Conservation (phyloP, 371 early-diverging fungal genomes). For the Thermomucor indicae-seudaticae region DNA sequence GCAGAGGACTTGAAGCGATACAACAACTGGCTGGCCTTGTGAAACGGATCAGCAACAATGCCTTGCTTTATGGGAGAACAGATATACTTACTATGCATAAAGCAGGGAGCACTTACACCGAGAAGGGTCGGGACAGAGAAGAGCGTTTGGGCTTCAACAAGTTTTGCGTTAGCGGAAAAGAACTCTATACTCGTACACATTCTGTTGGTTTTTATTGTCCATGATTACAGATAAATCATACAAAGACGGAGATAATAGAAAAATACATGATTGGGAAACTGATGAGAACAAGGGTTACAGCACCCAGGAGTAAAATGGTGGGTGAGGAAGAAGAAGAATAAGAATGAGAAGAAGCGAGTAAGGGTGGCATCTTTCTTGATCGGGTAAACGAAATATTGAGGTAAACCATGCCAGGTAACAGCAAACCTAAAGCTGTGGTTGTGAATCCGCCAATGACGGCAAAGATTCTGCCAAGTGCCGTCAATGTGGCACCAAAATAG, state of each 20-base stretch:
- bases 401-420: slow-evolving; percentile 40
- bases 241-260: slow-evolving; percentile 19
- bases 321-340: not conserved
- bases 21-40: too few relatives aligned
- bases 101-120: too few relatives aligned
- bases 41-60: too few relatives aligned
- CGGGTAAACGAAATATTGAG: slow-evolving; percentile 28
- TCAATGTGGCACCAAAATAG: slow-evolving; percentile 37
- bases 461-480: slow-evolving; percentile 46
- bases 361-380: slow-evolving; percentile 10
- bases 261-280: slow-evolving; percentile 31
- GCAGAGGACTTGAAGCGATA: too few relatives aligned
- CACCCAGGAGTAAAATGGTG: too few relatives aligned
- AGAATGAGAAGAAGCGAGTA: not conserved
- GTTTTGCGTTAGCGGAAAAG: too few relatives aligned
- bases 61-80: too few relatives aligned
- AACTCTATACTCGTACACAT: too few relatives aligned
- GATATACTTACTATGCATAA: too few relatives aligned
- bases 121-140: too few relatives aligned
- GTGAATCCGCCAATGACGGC: slow-evolving; percentile 55
- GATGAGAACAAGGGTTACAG: slow-evolving; percentile 13
- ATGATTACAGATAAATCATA: not conserved
- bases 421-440: slow-evolving; percentile 34
- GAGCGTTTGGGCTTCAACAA: too few relatives aligned
- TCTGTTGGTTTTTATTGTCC: not conserved